These are phyloP conservation scores for Coemansia sp. DNA, from an alignment of 192 early-diverging fungal genomes.

Conservation along the genomic window DNA sequence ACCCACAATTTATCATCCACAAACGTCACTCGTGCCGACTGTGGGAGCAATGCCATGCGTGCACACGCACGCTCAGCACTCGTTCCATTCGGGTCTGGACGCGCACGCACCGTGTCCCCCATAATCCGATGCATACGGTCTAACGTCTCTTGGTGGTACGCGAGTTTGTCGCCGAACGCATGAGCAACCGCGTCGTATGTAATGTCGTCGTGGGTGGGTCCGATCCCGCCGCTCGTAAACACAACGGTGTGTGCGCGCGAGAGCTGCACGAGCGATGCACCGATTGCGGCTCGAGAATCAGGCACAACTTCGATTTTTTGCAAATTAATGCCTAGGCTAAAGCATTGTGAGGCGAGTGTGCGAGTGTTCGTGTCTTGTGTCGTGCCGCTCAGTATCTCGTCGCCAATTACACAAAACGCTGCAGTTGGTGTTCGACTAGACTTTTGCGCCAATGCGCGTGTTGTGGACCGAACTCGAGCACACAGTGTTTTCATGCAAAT, in stretches of 20 bases:
- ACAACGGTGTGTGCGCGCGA: constrained; percentile 56
- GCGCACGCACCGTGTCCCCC: background rate
- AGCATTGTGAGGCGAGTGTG: constrained; percentile 59
- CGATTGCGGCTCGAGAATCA: constrained; percentile 38
- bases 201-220: constrained; percentile 68
- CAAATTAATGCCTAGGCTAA: constrained; percentile 60
- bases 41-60: constrained; percentile 68
- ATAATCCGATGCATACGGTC: constrained; percentile 54
- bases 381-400: constrained; percentile 73
- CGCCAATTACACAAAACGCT: constrained; percentile 65
- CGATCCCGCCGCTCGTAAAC: constrained; percentile 74
- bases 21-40: constrained; percentile 32
- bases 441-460: too few species aligned
- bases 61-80: constrained; percentile 43
- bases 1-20: constrained; percentile 63
- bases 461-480: too few species aligned
- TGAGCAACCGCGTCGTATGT: constrained; percentile 62
- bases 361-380: constrained; percentile 63
- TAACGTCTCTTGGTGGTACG: constrained; percentile 56
- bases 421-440: constrained; percentile 7
- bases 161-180: constrained; percentile 57
- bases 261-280: constrained; percentile 50
- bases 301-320: constrained; percentile 56
- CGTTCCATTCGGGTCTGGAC: constrained; percentile 37
- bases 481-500: too few species aligned